Conservation (phyloP, 169 alveolate species). For the Nephromyces sp. region DNA sequence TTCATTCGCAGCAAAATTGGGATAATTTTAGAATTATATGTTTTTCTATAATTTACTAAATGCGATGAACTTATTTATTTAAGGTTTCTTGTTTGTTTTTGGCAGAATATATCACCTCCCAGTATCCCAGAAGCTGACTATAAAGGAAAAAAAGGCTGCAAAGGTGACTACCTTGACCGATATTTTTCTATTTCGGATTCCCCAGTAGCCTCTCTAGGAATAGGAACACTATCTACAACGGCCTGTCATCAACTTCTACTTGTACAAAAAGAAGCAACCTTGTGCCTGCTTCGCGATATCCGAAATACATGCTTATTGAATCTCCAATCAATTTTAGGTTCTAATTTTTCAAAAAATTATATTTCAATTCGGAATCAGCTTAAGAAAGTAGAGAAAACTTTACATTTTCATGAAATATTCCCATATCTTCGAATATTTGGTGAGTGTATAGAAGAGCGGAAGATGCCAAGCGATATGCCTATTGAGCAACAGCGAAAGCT, state of each 20-base stretch:
- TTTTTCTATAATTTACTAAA: no score
- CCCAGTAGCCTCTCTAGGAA: no score
- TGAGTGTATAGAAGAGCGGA: slow-evolving; percentile 22
- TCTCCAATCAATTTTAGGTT: slow-evolving; percentile 20
- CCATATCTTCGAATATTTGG: slow-evolving; percentile 34
- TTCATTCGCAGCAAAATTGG: no score
- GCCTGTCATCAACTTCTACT: slow-evolving; percentile 22
- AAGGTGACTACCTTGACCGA: no score
- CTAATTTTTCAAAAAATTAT: slow-evolving; percentile 32
- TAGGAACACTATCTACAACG: slow-evolving; percentile 14
- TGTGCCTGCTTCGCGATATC: slow-evolving; percentile 33
- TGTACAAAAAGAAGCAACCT: slow-evolving; percentile 40
- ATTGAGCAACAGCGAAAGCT: slow-evolving; percentile 32
- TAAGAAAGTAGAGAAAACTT: slow-evolving; percentile 36
- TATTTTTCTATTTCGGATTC: no score
- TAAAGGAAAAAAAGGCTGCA: no score
- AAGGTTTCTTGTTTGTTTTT: no score
- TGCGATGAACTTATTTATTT: no score
- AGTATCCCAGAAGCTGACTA: no score
- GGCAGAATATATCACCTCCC: no score
- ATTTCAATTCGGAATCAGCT: slow-evolving; percentile 29
- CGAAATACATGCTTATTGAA: slow-evolving; percentile 32
- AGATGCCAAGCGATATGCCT: slow-evolving; percentile 39
- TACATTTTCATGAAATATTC: slow-evolving; percentile 30
- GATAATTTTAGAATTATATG: no score